Base-by-base conservation (phyloP, 352 stramenopile species). In the Phytophthora brassicae region DNA sequence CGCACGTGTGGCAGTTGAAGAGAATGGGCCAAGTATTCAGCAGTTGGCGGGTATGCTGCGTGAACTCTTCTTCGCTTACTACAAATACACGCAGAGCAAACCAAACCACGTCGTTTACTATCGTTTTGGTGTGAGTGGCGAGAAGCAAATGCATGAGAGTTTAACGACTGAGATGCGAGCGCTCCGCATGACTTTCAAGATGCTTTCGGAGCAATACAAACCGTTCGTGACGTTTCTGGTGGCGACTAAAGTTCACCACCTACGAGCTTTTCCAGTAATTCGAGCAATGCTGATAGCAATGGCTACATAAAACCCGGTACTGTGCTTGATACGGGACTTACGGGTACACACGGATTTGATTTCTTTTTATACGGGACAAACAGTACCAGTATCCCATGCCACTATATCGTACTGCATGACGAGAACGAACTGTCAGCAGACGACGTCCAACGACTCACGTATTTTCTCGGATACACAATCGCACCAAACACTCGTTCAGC, bases 331-430 rank as follows among this genome's bases (percentile, higher is more conserved):
- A 77, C 58, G 6, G 79, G 72, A 28, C 66, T 90, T 4, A 89
- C 73, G 43, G 81, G 90, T 59, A 79, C 81, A 0, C 65, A 83
- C 29, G 74, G 81, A 9, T 84, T 79, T 29, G 77, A 92, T 56
- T 94, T 91, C 52, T 92, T 87, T 64, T 56, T 94, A 17, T n/a
- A n/a, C n/a, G 79, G 82, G 48, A 77, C 75, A 42, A 79, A 94
- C 70, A 72, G 63, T 22, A 93, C 81, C 19, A 87, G 69, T 41
- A 72, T 77, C 17, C 81, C 81, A 3, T 73, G 77, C 19, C 82
- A 90, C 60, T 90, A 90, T 72, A 69, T 74, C 12, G 77, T 91
- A 35, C 68, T 91, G 13, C 56, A 74, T 43, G 84, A 90, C 62
- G 79, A 89, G 42, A 89, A 79, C 67, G 58, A 77, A 0, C 42